Base-by-base conservation (phyloP, 1,139 yeast genomes). In the Hemisphaericaspora subhashii region DNA sequence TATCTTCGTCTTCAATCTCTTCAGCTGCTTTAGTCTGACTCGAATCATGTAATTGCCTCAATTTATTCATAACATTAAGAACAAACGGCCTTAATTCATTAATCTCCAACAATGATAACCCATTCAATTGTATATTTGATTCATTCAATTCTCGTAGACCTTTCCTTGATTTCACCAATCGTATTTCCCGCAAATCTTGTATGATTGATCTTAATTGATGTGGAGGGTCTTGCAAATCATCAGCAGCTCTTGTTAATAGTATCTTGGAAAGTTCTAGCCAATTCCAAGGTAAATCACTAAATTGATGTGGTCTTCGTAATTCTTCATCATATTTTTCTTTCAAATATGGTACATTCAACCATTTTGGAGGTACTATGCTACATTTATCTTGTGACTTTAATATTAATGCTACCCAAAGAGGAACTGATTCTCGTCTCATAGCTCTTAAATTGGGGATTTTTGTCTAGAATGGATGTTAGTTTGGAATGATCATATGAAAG, bases 51-150 rank as follows among this genome's bases (percentile, higher is more conserved):
- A 84, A 53, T 32, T 68, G 66, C 35, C 83, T 68, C 47, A 92
- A 63, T 51, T 83, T 83, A 46, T 83, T 82, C 98, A 92, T 92
- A 3, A 87, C 86, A 9, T 72, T 68, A 13, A 82, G 70, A 27
- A 89, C 81, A 54, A 89, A 86, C 3, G 96, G 95, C 46, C 98
- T 64, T 36, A 90, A 67, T 55, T 89, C 97, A 58, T 89, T 89
- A 47, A 92, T 81, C 58, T 92, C 98, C 72, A 89, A 58, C 29
- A 82, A 60, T 2, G 96, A 86, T 39, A 92, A 63, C 25, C 94
- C 90, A 52, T 89, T 92, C 62, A 92, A 71, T 50, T 83, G 89
- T 44, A 92, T 72, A 61, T 89, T 87, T 17, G 86, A 79, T 49
- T 87, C 95, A 62, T 92, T 90, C 47, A 92, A 67, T 50, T 83